phyloP scores from a whole-genome alignment of 179 eudicot genomes.

The Gypsophila paniculata region DNA sequence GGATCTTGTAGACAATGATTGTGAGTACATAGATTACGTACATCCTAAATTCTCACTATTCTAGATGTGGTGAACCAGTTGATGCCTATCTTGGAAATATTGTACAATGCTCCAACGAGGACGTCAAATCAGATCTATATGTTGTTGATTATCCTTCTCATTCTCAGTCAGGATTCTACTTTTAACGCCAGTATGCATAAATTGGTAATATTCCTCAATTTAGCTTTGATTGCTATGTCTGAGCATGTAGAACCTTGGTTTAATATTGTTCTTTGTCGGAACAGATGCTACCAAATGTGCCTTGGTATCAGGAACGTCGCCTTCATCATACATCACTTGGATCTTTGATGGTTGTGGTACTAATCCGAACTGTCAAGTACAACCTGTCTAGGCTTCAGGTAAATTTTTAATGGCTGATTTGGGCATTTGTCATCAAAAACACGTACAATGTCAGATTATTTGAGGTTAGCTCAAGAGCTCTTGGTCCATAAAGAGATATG shows the following conservation, averaged over 20 bases:
- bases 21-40: neutral
- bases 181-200: conserved; percentile 92
- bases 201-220: conserved; percentile 46
- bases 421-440: conserved; percentile 2
- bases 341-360: conserved; percentile 81
- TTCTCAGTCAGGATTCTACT: conserved; percentile 94
- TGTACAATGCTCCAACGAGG: conserved; percentile 73
- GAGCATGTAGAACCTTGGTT: conserved; percentile 2
- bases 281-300: conserved; percentile 77
- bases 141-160: conserved; percentile 81
- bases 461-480: neutral
- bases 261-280: neutral
- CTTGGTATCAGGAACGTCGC: conserved; percentile 90
- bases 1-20: neutral
- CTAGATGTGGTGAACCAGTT: conserved; percentile 44
- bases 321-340: conserved; percentile 89
- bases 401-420: conserved; percentile 13
- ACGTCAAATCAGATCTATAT: conserved; percentile 92
- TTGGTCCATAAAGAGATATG: neutral
- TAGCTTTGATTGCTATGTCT: conserved; percentile 7
- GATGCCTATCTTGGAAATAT: conserved; percentile 85
- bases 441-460: neutral
- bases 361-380: conserved; percentile 85
- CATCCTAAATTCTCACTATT: neutral
- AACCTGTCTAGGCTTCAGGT: conserved; percentile 86